Conservation (phyloP, 257 asterid species). For the Scutellaria barbata region DNA sequence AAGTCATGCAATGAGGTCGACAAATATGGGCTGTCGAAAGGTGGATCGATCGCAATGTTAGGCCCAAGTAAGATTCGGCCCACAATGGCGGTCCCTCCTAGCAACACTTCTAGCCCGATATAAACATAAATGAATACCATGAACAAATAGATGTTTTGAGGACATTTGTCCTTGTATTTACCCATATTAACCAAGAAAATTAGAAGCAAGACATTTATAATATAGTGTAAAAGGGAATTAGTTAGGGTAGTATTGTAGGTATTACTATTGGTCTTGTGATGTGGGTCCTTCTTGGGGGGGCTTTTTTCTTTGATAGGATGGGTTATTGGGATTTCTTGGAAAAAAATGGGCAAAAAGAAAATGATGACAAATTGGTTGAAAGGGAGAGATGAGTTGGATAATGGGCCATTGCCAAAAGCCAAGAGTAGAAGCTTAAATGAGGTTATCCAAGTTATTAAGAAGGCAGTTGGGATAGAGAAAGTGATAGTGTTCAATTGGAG, state of each 20-base stretch:
- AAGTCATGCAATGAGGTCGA: constrained; percentile 51
- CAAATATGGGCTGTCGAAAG: constrained; percentile 42
- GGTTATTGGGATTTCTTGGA: constrained; percentile 10
- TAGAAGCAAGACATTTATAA: constrained; percentile 13
- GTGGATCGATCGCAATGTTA: constrained; percentile 32
- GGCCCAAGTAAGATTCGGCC: constrained; percentile 26
- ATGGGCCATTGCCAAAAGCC: constrained; percentile 51
- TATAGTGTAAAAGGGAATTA: background rate
- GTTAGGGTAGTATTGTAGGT: too few relatives aligned
- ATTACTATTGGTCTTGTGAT: background rate
- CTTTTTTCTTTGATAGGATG: background rate
- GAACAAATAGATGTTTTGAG: constrained; percentile 22
- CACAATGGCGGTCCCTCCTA: constrained; percentile 31
- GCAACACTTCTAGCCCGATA: constrained; percentile 38
- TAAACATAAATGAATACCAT: constrained; percentile 32
- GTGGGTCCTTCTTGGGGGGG: background rate
- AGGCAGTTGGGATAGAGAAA: constrained; percentile 36
- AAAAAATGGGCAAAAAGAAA: constrained; percentile 41
- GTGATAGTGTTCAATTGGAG: constrained; percentile 38
- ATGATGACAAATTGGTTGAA: constrained; percentile 38
- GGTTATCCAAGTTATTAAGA: constrained; percentile 52
- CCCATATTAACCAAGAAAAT: constrained; percentile 31
- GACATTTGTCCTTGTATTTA: constrained; percentile 23
- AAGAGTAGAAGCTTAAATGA: constrained; percentile 54
- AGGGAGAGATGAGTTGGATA: constrained; percentile 48